These are phyloP conservation scores for Nectriaceae sp. DNA, from an alignment of 2,329 filamentous ascomycete species.

Conservation along the genomic window DNA sequence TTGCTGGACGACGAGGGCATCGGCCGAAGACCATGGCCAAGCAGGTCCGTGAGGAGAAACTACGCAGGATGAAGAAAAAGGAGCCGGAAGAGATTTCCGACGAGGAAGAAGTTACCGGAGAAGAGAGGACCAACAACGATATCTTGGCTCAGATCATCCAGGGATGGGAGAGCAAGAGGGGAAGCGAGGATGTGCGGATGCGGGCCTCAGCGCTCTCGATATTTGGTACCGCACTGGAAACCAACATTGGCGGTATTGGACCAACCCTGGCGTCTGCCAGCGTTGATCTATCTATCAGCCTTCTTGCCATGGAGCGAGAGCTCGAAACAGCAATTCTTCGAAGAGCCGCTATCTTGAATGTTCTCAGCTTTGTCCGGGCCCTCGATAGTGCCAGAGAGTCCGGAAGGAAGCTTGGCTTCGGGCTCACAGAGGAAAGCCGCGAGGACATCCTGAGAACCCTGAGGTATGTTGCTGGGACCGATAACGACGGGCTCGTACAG, in stretches of 20 bases:
- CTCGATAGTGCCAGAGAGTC: conserved; percentile 55
- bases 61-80: conserved; percentile 51
- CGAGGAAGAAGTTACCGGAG: conserved; percentile 48
- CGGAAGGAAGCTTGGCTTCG: conserved; percentile 51
- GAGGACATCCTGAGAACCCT: conserved; percentile 64
- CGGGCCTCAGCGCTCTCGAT: conserved; percentile 70
- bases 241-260: conserved; percentile 58
- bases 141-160: conserved; percentile 60
- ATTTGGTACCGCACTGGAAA: conserved; percentile 61
- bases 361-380: conserved; percentile 63
- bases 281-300: conserved; percentile 63
- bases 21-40: conserved; percentile 60
- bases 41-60: conserved; percentile 53
- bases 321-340: conserved; percentile 65
- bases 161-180: conserved; percentile 67
- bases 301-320: conserved; percentile 63
- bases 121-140: conserved; percentile 49
- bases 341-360: conserved; percentile 64
- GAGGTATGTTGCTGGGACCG: conserved; percentile 63
- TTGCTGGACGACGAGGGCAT: conserved; percentile 64
- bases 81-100: conserved; percentile 41
- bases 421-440: conserved; percentile 55
- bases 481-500: conserved; percentile 68
- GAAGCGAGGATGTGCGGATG: conserved; percentile 69
- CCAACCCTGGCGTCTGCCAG: conserved; percentile 53